phyloP scores from a whole-genome alignment of 208 protist species.

The Acanthamoeba royreba region DNA sequence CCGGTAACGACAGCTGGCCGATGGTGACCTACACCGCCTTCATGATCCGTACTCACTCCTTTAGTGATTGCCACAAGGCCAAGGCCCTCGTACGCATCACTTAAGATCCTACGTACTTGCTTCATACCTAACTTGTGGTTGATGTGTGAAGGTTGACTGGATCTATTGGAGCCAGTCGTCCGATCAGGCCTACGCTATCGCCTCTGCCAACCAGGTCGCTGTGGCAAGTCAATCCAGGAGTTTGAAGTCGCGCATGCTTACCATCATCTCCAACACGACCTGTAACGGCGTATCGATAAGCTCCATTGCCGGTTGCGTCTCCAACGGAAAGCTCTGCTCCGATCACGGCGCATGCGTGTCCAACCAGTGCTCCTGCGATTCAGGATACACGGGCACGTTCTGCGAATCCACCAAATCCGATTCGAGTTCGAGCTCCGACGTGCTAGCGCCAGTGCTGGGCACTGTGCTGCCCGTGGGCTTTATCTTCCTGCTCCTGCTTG shows the following conservation, averaged over 20 bases:
- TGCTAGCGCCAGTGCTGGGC: not conserved
- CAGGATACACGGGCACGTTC: not conserved
- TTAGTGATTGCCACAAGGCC: not conserved
- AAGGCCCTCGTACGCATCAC: not conserved
- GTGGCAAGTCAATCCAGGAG: not conserved
- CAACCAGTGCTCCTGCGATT: not conserved
- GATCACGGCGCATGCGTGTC: not conserved
- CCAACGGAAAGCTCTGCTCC: not conserved
- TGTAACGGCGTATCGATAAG: not conserved
- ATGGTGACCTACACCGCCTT: slow-evolving; percentile 4
- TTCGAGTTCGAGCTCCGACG: not conserved
- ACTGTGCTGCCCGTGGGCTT: not conserved
- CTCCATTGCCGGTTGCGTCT: not conserved
- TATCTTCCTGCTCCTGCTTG: not conserved
- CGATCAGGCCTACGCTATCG: not conserved
- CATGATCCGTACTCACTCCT: not conserved
- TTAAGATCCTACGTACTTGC: not conserved
- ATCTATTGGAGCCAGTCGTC: slow-evolving; percentile 1
- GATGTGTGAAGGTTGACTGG: not conserved
- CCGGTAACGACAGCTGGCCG: slow-evolving; percentile 2
- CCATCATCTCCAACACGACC: not conserved
- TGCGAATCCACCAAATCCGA: not conserved
- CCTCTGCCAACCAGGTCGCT: not conserved
- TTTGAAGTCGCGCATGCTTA: not conserved
- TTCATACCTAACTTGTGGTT: not conserved